Base-by-base conservation (phyloP, 2,329 filamentous ascomycete species). In the Fonsecaea pugnacius region DNA sequence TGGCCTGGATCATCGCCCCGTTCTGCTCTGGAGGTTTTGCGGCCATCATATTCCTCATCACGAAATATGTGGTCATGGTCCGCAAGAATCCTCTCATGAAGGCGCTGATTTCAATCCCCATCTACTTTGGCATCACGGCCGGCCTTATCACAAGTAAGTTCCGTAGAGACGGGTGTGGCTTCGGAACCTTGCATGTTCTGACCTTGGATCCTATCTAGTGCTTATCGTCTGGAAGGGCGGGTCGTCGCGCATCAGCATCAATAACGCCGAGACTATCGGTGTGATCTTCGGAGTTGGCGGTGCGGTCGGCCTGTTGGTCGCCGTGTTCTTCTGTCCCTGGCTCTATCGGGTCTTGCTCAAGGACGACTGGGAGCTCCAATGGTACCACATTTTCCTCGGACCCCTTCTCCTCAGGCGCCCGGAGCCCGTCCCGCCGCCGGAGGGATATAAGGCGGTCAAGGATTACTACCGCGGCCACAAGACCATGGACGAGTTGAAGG, bases 1-100 rank as follows among this genome's bases (percentile, higher is more conserved):
- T 87, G 53, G 87, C 87, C 71, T 82, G 90, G 12, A 84, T 81
- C 70, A 90, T 92, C 83, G 89, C 90, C 32, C 90, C 89, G 0
- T 72, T 79, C 68, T 89, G 89, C 72, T 83, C 89, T 1, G 90
- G 74, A 57, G 80, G 79, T 73, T 91, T 91, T 64, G 88, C 72
- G 64, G 84, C 88, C 48, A 78, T 78, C 73, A 90, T 91, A 77
- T 92, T 91, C 82, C 81, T 84, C 82, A 80, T 91, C 65, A 89
- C 91, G 80, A 91, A 91, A 80, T 58, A 85, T 36, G 77, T 83
- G n/a, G 89, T 92, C 3, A 88, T 90, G 73, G 75, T 89, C 67
- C 89, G 89, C 75, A 86, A 83, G 77, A 86, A 90, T 76, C 89
- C 89, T 8, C 27, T 69, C 5, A 59, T 35, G 18, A 55, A 43